A percentile compares a stretch with the other conserved stretches of the same genome.
Conservation (phyloP, 257 asterid genomes). For the Lavandula angustifolia region DNA sequence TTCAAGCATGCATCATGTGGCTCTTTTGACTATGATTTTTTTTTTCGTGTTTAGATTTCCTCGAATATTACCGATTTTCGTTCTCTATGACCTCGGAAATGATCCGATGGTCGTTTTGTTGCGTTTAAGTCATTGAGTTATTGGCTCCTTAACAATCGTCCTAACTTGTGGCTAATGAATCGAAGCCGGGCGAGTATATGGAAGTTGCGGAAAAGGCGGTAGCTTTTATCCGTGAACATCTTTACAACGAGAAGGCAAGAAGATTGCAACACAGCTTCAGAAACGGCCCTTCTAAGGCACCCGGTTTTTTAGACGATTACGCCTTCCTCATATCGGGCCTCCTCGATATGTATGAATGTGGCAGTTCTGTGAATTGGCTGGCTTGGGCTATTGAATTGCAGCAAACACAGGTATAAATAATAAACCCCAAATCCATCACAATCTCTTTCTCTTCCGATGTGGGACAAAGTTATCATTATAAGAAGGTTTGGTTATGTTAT, state of each 20-base stretch:
- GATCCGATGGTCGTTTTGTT: neutral
- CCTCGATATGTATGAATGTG: constrained; percentile 77
- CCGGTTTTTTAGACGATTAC: constrained; percentile 88
- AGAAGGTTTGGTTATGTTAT: no score
- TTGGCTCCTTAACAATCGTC: neutral
- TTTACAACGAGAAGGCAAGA: constrained; percentile 56
- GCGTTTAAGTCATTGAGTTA: neutral
- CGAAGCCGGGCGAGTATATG: constrained; percentile 79
- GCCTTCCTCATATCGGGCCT: constrained; percentile 80
- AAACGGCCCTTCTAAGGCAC: constrained; percentile 88
- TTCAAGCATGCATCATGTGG: neutral
- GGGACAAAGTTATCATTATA: neutral
- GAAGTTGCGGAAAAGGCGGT: constrained; percentile 89
- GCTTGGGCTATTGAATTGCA: constrained; percentile 93
- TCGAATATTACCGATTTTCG: no score
- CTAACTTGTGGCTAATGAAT: constrained; percentile 27
- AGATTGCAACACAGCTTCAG: constrained; percentile 89
- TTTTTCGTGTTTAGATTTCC: neutral
- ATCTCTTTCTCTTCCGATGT: neutral
- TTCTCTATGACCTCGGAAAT: no score
- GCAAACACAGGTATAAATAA: constrained; percentile 52
- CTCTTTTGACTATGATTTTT: neutral
- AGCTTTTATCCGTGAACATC: constrained; percentile 66
- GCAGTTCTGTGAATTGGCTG: constrained; percentile 75
- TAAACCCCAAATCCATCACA: neutral